phyloP scores from a whole-genome alignment of 192 early-diverging fungal genomes.

The Backusella morwellensis region DNA sequence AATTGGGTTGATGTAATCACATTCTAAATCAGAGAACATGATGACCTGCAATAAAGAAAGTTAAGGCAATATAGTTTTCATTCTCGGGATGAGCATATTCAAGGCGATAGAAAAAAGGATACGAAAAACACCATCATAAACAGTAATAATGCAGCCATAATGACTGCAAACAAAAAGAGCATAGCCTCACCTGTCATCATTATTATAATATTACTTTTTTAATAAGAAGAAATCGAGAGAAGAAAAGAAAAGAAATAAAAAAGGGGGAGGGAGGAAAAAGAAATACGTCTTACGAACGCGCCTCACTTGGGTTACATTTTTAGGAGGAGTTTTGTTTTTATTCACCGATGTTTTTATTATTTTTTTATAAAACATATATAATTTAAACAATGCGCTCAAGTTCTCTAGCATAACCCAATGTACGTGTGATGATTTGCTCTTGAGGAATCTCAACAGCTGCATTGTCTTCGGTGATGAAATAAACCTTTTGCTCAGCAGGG shows the following conservation, averaged over 20 bases:
- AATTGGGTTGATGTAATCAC: slow-evolving; percentile 99
- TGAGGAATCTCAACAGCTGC: slow-evolving; percentile 74
- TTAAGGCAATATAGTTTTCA: slow-evolving; percentile 8
- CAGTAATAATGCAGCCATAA: slow-evolving; percentile 88
- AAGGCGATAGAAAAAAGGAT: slow-evolving; percentile 34
- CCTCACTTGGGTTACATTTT: background rate
- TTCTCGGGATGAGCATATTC: background rate
- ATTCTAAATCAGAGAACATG: slow-evolving; percentile 73
- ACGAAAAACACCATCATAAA: slow-evolving; percentile 97
- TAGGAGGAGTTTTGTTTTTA: background rate
- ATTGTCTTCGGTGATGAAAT: slow-evolving; percentile 68
- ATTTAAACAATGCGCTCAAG: slow-evolving; percentile 93
- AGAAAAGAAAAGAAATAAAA: background rate
- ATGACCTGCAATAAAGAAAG: slow-evolving; percentile 31
- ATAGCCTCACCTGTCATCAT: slow-evolving; percentile 61
- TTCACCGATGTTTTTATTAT: background rate
- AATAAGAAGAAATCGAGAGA: background rate
- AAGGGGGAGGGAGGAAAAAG: background rate
- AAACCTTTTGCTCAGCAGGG: slow-evolving; percentile 75
- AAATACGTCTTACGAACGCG: background rate
- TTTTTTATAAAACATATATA: background rate
- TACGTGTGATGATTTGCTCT: slow-evolving; percentile 79
- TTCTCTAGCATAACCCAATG: slow-evolving; percentile 88
- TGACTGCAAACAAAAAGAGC: slow-evolving; percentile 90
- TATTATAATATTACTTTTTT: background rate